Evolutionary conservation across 306 rosid species (phyloP).

Genomic region (Begonia masoniana): DNA sequence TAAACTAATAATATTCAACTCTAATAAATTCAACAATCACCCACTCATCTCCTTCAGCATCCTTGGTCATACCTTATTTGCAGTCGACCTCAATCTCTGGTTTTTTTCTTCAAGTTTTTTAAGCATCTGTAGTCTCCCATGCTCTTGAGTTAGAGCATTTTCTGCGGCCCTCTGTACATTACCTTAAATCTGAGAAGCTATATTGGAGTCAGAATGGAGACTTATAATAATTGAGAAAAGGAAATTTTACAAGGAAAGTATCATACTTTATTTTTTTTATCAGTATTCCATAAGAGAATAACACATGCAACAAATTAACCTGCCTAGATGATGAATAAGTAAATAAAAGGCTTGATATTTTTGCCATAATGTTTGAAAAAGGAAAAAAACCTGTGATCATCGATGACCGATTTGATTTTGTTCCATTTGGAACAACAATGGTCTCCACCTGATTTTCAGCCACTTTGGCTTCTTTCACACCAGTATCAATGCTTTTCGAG

Average conservation of each 20-base stretch:
- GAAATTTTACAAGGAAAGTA: too few species aligned
- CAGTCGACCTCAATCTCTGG: slow-evolving; percentile 34
- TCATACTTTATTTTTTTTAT: too few species aligned
- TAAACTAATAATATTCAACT: too few species aligned
- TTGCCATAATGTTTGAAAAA: too few species aligned
- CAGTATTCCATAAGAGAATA: too few species aligned
- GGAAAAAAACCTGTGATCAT: slow-evolving; percentile 12
- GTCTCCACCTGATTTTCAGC: slow-evolving; percentile 9
- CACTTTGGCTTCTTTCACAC: slow-evolving; percentile 22
- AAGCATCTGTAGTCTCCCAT: slow-evolving; percentile 51
- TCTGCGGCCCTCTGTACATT: slow-evolving; percentile 37
- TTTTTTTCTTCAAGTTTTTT: slow-evolving; percentile 38
- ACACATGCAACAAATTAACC: too few species aligned
- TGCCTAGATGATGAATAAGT: too few species aligned
- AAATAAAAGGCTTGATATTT: too few species aligned
- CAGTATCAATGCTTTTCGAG: slow-evolving; percentile 22
- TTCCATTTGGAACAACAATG: slow-evolving; percentile 21
- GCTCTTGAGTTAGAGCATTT: slow-evolving; percentile 60
- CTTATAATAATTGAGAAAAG: too few species aligned
- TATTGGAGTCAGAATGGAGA: too few species aligned
- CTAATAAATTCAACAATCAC: too few species aligned
- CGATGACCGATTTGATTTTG: slow-evolving; percentile 6
- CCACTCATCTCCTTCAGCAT: too few species aligned
- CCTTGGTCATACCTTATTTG: slow-evolving; percentile 34
- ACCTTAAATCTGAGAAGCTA: slow-evolving; percentile 30